Percentiles rank a stretch among this genome's conserved stretches.
Evolutionary conservation across 306 rosid genomes (phyloP).

Genomic region (Dalbergia cochinchinensis): DNA sequence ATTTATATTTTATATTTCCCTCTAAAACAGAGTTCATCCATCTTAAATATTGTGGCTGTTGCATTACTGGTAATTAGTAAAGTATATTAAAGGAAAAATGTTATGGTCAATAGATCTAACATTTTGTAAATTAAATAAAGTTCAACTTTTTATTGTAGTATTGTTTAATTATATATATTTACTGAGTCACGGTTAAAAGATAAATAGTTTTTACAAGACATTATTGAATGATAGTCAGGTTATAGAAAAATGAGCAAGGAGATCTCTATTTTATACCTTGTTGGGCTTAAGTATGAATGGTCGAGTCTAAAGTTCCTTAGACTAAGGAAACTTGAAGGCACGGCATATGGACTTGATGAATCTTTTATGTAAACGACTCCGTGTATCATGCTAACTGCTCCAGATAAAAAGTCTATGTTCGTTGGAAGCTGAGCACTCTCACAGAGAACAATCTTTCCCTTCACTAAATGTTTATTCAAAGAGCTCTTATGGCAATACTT

Average conservation of each 20-base stretch:
- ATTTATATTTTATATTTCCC: too few relatives aligned
- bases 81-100: background rate
- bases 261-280: conserved; percentile 42
- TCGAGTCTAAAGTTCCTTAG: background rate
- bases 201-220: background rate
- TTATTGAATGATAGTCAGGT: background rate
- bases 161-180: too few relatives aligned
- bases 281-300: conserved; percentile 34
- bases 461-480: conserved; percentile 44
- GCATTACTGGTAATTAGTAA: conserved; percentile 35
- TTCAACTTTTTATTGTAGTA: too few relatives aligned
- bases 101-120: too few relatives aligned
- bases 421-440: background rate
- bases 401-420: background rate
- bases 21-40: conserved; percentile 19
- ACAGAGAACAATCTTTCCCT: conserved; percentile 68
- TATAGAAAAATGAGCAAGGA: background rate
- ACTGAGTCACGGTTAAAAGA: background rate
- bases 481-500: too few relatives aligned
- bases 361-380: background rate
- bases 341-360: background rate
- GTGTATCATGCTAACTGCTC: conserved; percentile 53
- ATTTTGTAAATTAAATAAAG: too few relatives aligned
- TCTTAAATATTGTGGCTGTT: conserved; percentile 56
- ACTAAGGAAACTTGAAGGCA: conserved; percentile 48